A percentile compares a stretch with the other conserved stretches of the same genome.
phyloP scores from a whole-genome alignment of 2,329 filamentous ascomycete genomes.

The Periconia sp. region DNA sequence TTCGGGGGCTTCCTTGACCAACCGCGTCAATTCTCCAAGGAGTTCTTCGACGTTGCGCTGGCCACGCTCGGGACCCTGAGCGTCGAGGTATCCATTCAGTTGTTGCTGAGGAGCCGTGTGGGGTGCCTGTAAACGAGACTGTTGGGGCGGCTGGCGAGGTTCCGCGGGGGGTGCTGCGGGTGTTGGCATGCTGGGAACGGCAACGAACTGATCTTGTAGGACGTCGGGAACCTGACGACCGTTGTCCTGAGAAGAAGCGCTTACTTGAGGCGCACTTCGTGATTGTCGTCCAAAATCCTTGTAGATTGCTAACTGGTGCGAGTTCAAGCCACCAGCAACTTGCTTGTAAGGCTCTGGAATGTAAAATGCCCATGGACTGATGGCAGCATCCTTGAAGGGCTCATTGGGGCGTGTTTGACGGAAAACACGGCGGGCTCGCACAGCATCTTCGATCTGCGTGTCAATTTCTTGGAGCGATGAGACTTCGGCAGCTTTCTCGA shows the following conservation, averaged over 20 bases:
- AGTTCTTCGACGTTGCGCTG: constrained; percentile 57
- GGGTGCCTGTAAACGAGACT: constrained; percentile 42
- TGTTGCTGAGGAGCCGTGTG: constrained; percentile 50
- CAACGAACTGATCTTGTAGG: constrained; percentile 61
- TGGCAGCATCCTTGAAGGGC: constrained; percentile 76
- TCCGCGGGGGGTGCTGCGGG: constrained; percentile 64
- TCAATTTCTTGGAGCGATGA: constrained; percentile 93
- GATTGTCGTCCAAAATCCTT: constrained; percentile 92
- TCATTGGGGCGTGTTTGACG: constrained; percentile 75
- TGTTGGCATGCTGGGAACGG: constrained; percentile 63
- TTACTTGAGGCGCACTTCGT: constrained; percentile 62
- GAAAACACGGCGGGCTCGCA: constrained; percentile 77
- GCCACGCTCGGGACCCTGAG: constrained; percentile 30
- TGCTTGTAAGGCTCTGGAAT: constrained; percentile 94
- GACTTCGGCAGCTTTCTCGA: constrained; percentile 94
- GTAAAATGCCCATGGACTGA: constrained; percentile 89
- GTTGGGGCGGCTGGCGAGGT: constrained; percentile 58
- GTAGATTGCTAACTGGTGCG: constrained; percentile 93
- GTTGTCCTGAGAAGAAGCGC: constrained; percentile 59
- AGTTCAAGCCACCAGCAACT: constrained; percentile 78
- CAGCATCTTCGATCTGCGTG: constrained; percentile 80
- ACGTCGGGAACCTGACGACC: constrained; percentile 64
- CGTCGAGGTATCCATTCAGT: constrained; percentile 63
- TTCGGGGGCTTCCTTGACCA: constrained; percentile 58
- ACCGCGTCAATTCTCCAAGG: constrained; percentile 59